Evolutionary conservation across 768 basidiomycete genomes (phyloP).

Genomic region (Psilocybe azurescens): DNA sequence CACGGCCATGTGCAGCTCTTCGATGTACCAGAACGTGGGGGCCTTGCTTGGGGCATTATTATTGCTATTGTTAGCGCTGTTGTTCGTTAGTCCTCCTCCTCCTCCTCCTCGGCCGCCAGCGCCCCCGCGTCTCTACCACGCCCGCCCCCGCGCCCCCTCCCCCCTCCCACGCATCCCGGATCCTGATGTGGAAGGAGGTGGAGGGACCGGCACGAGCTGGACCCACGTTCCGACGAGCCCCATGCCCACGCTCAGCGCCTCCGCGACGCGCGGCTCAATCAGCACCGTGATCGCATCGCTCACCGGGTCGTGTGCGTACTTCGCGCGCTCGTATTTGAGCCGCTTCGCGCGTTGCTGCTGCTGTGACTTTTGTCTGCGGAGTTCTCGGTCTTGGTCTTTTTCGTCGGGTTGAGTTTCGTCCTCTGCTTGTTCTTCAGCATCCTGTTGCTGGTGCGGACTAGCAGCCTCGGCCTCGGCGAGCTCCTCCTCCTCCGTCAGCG

Average conservation of each 20-base stretch:
- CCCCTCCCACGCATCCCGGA: conserved; percentile 21
- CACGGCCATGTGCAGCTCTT: conserved; percentile 55
- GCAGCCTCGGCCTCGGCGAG: not conserved
- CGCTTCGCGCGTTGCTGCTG: not conserved
- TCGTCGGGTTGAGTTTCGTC: not conserved
- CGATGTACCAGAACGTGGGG: conserved; percentile 61
- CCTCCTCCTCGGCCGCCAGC: not conserved
- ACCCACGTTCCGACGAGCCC: conserved; percentile 65
- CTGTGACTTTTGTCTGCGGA: conserved; percentile 5
- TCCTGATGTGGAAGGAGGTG: not conserved
- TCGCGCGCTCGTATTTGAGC: not conserved
- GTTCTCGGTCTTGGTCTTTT: conserved; percentile 1
- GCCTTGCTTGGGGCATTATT: too few relatives aligned
- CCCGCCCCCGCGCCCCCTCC: conserved; percentile 16
- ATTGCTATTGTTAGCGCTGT: too few relatives aligned
- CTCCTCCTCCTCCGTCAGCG: conserved; percentile 40
- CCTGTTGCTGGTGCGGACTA: not conserved
- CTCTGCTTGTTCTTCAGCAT: too few relatives aligned
- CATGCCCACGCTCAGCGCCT: conserved; percentile 52
- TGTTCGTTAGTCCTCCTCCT: not conserved
- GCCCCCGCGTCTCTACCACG: conserved; percentile 6
- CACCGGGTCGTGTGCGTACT: conserved; percentile 41
- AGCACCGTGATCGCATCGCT: conserved; percentile 60
- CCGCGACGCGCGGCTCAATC: conserved; percentile 45
- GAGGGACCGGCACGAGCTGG: conserved; percentile 50